Evolutionary conservation across 2,329 filamentous ascomycete species (phyloP).

Genomic region (Rutstroemia sp.): DNA sequence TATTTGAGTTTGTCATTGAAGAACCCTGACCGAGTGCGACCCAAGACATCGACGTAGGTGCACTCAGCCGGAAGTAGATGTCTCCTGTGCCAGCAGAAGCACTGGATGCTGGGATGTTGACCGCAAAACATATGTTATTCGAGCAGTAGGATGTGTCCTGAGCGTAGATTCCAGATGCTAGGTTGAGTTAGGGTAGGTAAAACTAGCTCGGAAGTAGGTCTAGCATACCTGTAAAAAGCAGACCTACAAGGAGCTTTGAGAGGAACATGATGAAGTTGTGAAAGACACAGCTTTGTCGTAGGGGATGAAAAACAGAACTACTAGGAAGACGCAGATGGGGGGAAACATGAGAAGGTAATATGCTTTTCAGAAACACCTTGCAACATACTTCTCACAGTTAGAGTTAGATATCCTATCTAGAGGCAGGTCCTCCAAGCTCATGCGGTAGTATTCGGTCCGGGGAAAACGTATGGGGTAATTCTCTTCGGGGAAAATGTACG

Average conservation of each 20-base stretch:
- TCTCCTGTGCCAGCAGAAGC: slow-evolving; percentile 43
- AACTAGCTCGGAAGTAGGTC: neutral
- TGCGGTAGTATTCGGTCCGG: too few species aligned
- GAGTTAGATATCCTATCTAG: too few species aligned
- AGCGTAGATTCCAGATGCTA: slow-evolving; percentile 16
- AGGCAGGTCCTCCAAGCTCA: too few species aligned
- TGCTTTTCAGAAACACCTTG: neutral
- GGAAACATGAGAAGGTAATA: neutral
- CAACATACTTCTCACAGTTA: neutral
- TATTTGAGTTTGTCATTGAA: slow-evolving; percentile 46
- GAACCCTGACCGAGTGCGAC: slow-evolving; percentile 48
- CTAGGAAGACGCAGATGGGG: neutral
- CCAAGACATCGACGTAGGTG: slow-evolving; percentile 45
- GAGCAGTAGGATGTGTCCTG: slow-evolving; percentile 20
- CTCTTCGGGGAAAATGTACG: too few species aligned
- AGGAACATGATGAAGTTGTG: neutral
- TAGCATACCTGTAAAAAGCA: slow-evolving; percentile 1
- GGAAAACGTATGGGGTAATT: too few species aligned
- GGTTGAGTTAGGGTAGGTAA: neutral
- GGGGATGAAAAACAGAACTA: neutral
- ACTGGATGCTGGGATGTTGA: slow-evolving; percentile 48
- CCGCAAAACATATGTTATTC: slow-evolving; percentile 32
- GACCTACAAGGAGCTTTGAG: neutral
- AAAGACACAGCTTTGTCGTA: neutral
- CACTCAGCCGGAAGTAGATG: slow-evolving; percentile 50